Percentiles rank a stretch among this genome's conserved stretches.
phyloP scores from a whole-genome alignment of 2,329 filamentous ascomycete genomes.

The Aspergillus pseudotamarii region DNA sequence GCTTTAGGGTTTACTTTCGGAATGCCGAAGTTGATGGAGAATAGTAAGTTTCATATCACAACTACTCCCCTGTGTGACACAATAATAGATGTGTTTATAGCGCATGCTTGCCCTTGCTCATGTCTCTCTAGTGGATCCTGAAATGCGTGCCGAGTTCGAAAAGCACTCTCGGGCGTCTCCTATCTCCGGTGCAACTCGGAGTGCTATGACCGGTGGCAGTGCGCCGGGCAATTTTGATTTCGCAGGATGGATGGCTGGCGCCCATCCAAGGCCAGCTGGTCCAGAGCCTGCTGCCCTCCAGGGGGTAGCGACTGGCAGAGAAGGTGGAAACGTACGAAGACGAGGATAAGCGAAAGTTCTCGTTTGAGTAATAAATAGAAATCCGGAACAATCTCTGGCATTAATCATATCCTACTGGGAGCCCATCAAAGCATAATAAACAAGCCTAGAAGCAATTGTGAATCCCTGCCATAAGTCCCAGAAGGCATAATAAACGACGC shows the following conservation, averaged over 20 bases:
- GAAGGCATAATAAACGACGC: neutral
- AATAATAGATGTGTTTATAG: neutral
- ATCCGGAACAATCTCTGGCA: constrained; percentile 5
- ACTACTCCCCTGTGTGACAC: neutral
- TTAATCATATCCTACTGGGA: neutral
- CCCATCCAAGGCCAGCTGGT: constrained; percentile 33
- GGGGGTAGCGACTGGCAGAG: constrained; percentile 31
- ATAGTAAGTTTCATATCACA: constrained; percentile 66
- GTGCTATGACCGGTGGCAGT: constrained; percentile 61
- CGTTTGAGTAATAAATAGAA: constrained; percentile 2
- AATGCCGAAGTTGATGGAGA: constrained; percentile 94
- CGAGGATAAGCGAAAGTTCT: constrained; percentile 28
- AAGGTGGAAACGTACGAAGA: constrained; percentile 28
- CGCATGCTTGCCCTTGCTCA: neutral
- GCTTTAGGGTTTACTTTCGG: constrained; percentile 83
- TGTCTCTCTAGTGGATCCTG: constrained; percentile 78
- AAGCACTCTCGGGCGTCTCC: constrained; percentile 79
- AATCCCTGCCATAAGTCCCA: neutral
- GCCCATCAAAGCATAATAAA: neutral
- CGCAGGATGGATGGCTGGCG: constrained; percentile 68
- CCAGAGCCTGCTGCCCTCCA: constrained; percentile 19
- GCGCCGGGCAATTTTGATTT: constrained; percentile 67
- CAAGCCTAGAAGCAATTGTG: neutral
- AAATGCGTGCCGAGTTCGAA: constrained; percentile 89
- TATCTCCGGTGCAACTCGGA: constrained; percentile 60